Conservation (phyloP, 768 basidiomycete species). For the Mrakia blollopis region DNA sequence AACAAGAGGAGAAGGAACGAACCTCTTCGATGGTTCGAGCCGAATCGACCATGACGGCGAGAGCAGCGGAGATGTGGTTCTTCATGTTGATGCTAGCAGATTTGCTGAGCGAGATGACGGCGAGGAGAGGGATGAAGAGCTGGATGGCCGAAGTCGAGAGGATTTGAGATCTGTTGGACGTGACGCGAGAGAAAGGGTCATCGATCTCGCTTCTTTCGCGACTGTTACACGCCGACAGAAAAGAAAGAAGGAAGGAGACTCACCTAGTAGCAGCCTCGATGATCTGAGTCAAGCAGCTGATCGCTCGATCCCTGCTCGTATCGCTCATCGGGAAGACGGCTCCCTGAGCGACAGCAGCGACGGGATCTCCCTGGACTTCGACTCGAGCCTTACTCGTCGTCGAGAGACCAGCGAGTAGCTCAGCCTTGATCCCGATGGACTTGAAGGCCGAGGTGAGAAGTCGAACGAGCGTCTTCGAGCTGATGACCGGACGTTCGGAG, state of each 20-base stretch:
- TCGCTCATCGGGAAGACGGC: slow-evolving; percentile 14
- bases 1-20: not conserved
- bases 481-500: not conserved
- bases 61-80: not conserved
- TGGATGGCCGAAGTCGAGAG: slow-evolving; percentile 3
- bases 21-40: not conserved
- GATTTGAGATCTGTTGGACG: not conserved
- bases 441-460: not conserved
- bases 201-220: too few species aligned
- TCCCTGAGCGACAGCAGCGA: not conserved
- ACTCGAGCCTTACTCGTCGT: not conserved
- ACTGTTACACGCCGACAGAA: too few species aligned
- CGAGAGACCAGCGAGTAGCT: not conserved
- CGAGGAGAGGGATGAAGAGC: slow-evolving; percentile 6
- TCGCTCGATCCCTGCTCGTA: slow-evolving; percentile 3
- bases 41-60: not conserved
- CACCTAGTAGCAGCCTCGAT: slow-evolving; percentile 7
- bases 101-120: slow-evolving; percentile 13
- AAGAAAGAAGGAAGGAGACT: not conserved
- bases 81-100: not conserved
- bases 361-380: not conserved
- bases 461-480: not conserved
- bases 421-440: not conserved
- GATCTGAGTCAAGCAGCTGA: not conserved
- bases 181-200: not conserved